Conservation (phyloP, 139 green algal genomes). For the Chlamydomonas asymmetrica region DNA sequence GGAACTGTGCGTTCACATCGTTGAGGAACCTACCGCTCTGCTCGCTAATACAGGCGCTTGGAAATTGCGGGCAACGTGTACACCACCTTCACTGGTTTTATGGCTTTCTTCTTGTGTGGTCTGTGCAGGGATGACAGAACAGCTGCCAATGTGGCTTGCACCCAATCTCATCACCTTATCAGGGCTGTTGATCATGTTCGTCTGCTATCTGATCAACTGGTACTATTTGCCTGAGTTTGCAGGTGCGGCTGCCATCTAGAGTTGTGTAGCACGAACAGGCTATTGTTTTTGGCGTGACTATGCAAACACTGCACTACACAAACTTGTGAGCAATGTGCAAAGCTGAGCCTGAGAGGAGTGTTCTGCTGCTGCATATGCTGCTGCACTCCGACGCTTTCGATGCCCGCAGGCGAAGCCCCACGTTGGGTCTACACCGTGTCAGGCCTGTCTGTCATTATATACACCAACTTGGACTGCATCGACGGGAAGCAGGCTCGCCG, state of each 20-base stretch:
- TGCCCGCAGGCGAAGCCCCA: conserved; percentile 41
- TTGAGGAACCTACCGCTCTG: neutral
- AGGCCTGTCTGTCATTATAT: conserved; percentile 55
- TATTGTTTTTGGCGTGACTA: too few relatives aligned
- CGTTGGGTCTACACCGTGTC: conserved; percentile 67
- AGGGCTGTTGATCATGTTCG: conserved; percentile 64
- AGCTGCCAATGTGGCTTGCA: conserved; percentile 86
- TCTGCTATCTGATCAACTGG: conserved; percentile 57
- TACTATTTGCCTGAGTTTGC: conserved; percentile 67
- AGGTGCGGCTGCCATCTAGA: conserved; percentile 46
- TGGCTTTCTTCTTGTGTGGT: neutral
- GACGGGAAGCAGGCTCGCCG: conserved; percentile 95
- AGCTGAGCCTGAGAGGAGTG: too few relatives aligned
- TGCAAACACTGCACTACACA: too few relatives aligned
- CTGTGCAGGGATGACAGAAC: conserved; percentile 39
- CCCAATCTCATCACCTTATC: conserved; percentile 93
- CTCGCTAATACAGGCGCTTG: neutral
- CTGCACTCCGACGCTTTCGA: too few relatives aligned
- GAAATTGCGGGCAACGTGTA: too few relatives aligned
- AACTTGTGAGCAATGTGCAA: too few relatives aligned
- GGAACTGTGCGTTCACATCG: conserved; percentile 67
- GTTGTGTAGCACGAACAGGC: too few relatives aligned
- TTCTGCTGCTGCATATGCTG: neutral
- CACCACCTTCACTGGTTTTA: neutral
- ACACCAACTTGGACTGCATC: conserved; percentile 91